Percentiles rank a stretch among this genome's conserved stretches.
phyloP scores from a whole-genome alignment of 176 grass and related monocot species.

The Oryza glaberrima region DNA sequence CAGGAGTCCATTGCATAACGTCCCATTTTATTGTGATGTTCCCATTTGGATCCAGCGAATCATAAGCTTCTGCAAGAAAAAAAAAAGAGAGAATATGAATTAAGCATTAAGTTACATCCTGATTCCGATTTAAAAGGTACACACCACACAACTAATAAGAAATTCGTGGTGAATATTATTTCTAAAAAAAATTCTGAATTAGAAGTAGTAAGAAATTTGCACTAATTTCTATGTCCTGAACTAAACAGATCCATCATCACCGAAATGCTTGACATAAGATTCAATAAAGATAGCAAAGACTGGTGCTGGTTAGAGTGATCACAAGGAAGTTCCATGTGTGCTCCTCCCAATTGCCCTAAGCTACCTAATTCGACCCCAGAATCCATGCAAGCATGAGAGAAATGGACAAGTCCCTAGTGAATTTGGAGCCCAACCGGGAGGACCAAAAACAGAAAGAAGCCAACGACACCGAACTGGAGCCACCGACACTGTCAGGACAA shows the following conservation, averaged over 20 bases:
- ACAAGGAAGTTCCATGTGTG: background rate
- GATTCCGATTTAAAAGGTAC: conserved; percentile 21
- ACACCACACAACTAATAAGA: background rate
- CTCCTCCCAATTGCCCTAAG: background rate
- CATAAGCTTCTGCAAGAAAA: conserved; percentile 71
- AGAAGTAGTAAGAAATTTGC: background rate
- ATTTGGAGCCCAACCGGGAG: background rate
- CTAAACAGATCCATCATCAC: conserved; percentile 32
- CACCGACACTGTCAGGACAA: conserved; percentile 37
- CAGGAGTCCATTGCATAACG: conserved; percentile 85
- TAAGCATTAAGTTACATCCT: background rate
- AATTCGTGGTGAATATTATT: background rate
- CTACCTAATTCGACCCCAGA: background rate
- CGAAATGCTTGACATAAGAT: background rate
- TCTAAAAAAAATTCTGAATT: background rate
- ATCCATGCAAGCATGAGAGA: background rate
- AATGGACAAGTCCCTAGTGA: background rate
- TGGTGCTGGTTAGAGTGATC: background rate
- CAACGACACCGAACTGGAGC: conserved; percentile 34
- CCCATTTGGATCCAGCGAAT: conserved; percentile 80
- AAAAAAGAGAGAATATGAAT: conserved; percentile 30
- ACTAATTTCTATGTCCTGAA: background rate
- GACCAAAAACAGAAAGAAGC: conserved; percentile 9
- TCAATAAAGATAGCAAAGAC: background rate
- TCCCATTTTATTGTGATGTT: conserved; percentile 98